Evolutionary conservation across 176 grass and related monocot species (phyloP).

Genomic region (Saccharum spontaneum): DNA sequence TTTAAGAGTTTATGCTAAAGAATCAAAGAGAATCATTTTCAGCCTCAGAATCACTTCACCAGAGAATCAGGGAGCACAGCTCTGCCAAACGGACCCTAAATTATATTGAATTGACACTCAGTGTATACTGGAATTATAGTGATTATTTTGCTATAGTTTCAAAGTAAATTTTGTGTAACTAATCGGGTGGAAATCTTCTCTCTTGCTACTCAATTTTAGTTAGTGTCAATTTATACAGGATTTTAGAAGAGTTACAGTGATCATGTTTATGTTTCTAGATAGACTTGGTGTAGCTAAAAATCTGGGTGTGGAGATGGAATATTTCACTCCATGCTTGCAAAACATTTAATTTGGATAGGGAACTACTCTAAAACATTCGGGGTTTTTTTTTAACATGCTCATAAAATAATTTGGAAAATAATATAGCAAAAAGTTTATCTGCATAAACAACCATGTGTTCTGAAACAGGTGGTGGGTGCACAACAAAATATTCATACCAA

Average conservation of each 20-base stretch:
- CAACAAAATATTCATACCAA: no score
- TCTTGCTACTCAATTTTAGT: no score
- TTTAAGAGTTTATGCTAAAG: no score
- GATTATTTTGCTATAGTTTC: background rate
- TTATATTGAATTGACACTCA: no score
- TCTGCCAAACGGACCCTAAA: no score
- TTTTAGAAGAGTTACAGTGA: background rate
- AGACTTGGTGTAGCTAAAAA: background rate
- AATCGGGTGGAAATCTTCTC: background rate
- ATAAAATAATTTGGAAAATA: background rate
- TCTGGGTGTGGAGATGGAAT: background rate
- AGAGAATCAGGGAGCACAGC: no score
- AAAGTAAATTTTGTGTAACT: background rate
- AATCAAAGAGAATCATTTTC: no score
- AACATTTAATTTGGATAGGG: background rate
- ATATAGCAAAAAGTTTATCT: background rate
- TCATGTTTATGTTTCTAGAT: background rate
- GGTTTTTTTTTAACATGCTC: background rate
- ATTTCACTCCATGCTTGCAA: background rate
- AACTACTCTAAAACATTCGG: background rate
- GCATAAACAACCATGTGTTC: background rate
- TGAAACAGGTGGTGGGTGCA: background rate
- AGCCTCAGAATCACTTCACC: no score
- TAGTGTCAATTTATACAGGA: no score
- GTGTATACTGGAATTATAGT: no score